phyloP scores from a whole-genome alignment of 345 rosid species.

The Gossypium mustelinum region DNA sequence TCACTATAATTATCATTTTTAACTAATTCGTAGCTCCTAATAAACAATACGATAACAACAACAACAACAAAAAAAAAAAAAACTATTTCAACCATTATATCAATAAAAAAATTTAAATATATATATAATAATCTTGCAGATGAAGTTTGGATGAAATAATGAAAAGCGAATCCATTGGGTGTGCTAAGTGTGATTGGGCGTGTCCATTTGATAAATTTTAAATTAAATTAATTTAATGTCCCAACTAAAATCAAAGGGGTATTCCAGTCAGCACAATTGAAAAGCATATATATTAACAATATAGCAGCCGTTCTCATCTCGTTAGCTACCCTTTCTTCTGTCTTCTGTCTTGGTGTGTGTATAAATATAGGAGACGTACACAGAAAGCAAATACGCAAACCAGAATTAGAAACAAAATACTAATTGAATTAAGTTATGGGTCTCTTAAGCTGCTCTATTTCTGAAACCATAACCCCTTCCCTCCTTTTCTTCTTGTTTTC shows the following conservation, averaged over 20 bases:
- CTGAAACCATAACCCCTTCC: background rate
- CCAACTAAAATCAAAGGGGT: background rate
- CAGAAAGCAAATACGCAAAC: background rate
- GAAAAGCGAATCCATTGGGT: too few relatives aligned
- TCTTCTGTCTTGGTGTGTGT: background rate
- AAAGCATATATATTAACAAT: background rate
- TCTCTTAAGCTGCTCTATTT: background rate
- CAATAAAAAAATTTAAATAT: background rate
- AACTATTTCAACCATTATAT: background rate
- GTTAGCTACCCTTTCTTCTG: background rate
- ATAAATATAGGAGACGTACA: slow-evolving; percentile 9
- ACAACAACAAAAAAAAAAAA: too few relatives aligned
- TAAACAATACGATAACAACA: background rate
- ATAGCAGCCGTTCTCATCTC: slow-evolving; percentile 1
- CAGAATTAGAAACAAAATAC: background rate
- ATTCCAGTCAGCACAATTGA: background rate
- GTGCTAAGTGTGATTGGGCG: too few relatives aligned
- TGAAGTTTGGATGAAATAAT: too few relatives aligned
- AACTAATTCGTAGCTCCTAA: background rate
- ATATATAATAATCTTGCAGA: too few relatives aligned
- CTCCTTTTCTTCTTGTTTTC: background rate
- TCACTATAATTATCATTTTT: background rate
- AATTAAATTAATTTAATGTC: background rate
- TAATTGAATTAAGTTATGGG: background rate
- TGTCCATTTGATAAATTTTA: too few relatives aligned